Percentiles rank a stretch among this genome's conserved stretches.
Evolutionary conservation across 78 protist genomes (phyloP).

Genomic region (slime mould (Dictyostelium discoideum)): DNA sequence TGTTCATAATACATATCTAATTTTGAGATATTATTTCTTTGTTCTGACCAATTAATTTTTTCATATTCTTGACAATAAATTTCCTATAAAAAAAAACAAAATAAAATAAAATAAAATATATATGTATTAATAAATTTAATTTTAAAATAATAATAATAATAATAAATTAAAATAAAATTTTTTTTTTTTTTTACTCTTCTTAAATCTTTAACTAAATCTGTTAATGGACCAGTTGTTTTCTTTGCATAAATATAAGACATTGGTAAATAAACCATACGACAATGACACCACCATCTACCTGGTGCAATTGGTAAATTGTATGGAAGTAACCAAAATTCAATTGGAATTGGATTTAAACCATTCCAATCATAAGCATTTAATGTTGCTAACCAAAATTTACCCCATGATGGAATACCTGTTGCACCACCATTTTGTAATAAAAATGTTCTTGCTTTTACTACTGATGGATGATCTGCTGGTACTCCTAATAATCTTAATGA

Average conservation of each 20-base stretch:
- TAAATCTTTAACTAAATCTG: slow-evolving; percentile 37
- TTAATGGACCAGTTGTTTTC: neutral
- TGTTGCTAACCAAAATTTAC: slow-evolving; percentile 93
- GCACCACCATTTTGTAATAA: slow-evolving; percentile 87
- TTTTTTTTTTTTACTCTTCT: neutral
- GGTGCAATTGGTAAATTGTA: slow-evolving; percentile 89
- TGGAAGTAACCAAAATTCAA: slow-evolving; percentile 94
- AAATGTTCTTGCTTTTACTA: slow-evolving; percentile 68
- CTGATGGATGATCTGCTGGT: slow-evolving; percentile 50
- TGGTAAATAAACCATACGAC: slow-evolving; percentile 96
- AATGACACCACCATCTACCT: slow-evolving; percentile 93
- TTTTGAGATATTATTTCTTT: slow-evolving; percentile 32
- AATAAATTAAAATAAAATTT: too few species aligned
- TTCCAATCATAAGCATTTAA: slow-evolving; percentile 88
- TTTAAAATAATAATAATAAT: too few species aligned
- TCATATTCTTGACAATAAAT: slow-evolving; percentile 73
- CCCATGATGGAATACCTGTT: slow-evolving; percentile 93
- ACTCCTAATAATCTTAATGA: slow-evolving; percentile 92
- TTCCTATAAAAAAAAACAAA: slow-evolving; percentile 49
- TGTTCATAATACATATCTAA: slow-evolving; percentile 86
- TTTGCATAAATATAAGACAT: slow-evolving; percentile 93
- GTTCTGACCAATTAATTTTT: slow-evolving; percentile 78
- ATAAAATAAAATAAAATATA: too few species aligned
- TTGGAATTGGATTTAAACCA: slow-evolving; percentile 89
- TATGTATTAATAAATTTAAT: neutral